phyloP scores from a whole-genome alignment of 306 rosid genomes.

The Crotalaria pallida region DNA sequence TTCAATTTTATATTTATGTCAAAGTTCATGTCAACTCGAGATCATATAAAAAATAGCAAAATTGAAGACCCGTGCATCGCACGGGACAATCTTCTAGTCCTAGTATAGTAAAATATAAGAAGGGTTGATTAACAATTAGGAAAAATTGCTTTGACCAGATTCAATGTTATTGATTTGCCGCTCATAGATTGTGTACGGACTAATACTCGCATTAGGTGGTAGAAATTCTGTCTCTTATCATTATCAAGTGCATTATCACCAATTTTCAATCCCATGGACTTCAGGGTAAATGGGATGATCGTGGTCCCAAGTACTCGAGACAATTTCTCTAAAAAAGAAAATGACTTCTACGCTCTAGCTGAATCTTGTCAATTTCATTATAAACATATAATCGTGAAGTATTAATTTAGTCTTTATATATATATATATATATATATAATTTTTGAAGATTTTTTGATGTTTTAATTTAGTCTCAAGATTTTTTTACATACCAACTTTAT shows the following conservation, averaged over 20 bases:
- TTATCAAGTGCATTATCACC: background rate
- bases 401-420: too few relatives aligned
- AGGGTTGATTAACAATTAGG: slow-evolving; percentile 20
- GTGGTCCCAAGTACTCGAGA: background rate
- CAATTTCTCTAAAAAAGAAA: slow-evolving; percentile 1
- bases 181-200: background rate
- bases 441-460: too few relatives aligned
- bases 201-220: slow-evolving; percentile 18
- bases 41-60: too few relatives aligned
- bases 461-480: too few relatives aligned
- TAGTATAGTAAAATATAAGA: too few relatives aligned
- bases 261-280: background rate
- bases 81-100: too few relatives aligned
- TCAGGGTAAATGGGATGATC: background rate
- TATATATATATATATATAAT: too few relatives aligned
- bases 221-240: slow-evolving; percentile 17
- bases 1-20: too few relatives aligned
- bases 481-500: too few relatives aligned
- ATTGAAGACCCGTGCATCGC: too few relatives aligned
- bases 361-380: background rate
- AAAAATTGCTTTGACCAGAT: slow-evolving; percentile 27
- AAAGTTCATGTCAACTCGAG: too few relatives aligned
- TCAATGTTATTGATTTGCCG: slow-evolving; percentile 17
- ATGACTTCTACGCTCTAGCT: background rate
- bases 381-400: slow-evolving; percentile 10